Evolutionary conservation across 768 basidiomycete species (phyloP).

Genomic region (Suillus luteus): DNA sequence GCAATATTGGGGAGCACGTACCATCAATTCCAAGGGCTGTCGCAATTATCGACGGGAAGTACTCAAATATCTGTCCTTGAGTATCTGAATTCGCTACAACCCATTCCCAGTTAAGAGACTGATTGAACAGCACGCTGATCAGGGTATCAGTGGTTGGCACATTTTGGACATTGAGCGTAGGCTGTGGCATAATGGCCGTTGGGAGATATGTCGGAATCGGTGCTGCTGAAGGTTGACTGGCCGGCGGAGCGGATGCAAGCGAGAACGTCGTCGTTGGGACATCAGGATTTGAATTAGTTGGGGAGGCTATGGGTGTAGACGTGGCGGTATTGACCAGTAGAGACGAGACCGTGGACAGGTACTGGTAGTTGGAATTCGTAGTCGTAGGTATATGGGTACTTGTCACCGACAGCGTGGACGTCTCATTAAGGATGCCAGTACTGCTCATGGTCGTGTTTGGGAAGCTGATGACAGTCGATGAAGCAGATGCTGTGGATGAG

Average conservation of each 20-base stretch:
- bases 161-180: slow-evolving; percentile 25
- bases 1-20: slow-evolving; percentile 30
- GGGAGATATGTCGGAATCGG: slow-evolving; percentile 64
- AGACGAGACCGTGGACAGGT: slow-evolving; percentile 35
- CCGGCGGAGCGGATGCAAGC: slow-evolving; percentile 22
- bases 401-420: slow-evolving; percentile 18
- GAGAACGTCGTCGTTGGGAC: slow-evolving; percentile 33
- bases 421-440: slow-evolving; percentile 11
- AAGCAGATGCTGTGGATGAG: slow-evolving; percentile 12
- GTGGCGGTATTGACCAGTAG: slow-evolving; percentile 33
- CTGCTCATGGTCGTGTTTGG: slow-evolving; percentile 21
- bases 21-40: slow-evolving; percentile 45
- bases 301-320: slow-evolving; percentile 22
- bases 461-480: slow-evolving; percentile 35
- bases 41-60: slow-evolving; percentile 55
- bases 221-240: slow-evolving; percentile 27
- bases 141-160: slow-evolving; percentile 43
- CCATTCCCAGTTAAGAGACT: slow-evolving; percentile 65
- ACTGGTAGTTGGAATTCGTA: slow-evolving; percentile 36
- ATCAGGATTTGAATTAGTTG: slow-evolving; percentile 42
- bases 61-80: slow-evolving; percentile 77
- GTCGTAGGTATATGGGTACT: slow-evolving; percentile 15
- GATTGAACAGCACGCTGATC: slow-evolving; percentile 68
- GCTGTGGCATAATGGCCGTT: slow-evolving; percentile 54
- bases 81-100: slow-evolving; percentile 60